A percentile compares a stretch with the other conserved stretches of the same genome.
phyloP scores from a whole-genome alignment of 2,329 filamentous ascomycete genomes.

The Seiridium cupressi region DNA sequence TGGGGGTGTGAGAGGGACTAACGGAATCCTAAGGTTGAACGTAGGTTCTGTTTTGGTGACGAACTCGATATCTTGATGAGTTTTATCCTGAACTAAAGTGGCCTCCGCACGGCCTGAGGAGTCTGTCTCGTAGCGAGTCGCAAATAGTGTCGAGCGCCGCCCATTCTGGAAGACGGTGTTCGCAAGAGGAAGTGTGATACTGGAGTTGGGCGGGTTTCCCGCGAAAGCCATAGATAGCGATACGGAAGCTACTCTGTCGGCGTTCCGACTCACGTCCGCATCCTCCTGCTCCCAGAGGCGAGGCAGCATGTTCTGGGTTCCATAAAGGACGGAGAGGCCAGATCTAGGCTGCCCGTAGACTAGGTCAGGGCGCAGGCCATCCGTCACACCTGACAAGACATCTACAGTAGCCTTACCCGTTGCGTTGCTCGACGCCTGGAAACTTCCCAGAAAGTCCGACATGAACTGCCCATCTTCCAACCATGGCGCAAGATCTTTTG shows the following conservation, averaged over 20 bases:
- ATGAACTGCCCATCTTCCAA: conserved; percentile 44
- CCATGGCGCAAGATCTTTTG: conserved; percentile 45
- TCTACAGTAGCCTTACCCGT: conserved; percentile 21
- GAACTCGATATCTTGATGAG: conserved; percentile 31
- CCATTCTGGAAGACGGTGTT: conserved; percentile 78
- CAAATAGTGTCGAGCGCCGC: conserved; percentile 55
- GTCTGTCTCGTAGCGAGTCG: conserved; percentile 35
- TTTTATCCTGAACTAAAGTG: conserved; percentile 30
- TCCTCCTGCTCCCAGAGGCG: conserved; percentile 38
- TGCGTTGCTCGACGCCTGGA: conserved; percentile 12
- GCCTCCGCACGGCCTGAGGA: conserved; percentile 21
- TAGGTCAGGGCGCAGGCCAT: conserved; percentile 44
- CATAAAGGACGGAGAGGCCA: conserved; percentile 54
- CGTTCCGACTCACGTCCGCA: background rate
- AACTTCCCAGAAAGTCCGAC: conserved; percentile 24
- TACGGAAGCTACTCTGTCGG: conserved; percentile 25
- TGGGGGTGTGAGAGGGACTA: conserved; percentile 63
- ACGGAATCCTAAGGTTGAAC: conserved; percentile 30
- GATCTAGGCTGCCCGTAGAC: conserved; percentile 28
- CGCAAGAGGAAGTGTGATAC: conserved; percentile 63
- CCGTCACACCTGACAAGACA: conserved; percentile 54
- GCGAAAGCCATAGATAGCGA: background rate
- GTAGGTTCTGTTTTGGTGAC: background rate
- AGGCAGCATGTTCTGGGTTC: conserved; percentile 41
- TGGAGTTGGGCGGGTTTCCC: background rate